Evolutionary conservation across 2,329 filamentous ascomycete genomes (phyloP).

Genomic region (Plectosphaerella plurivora): DNA sequence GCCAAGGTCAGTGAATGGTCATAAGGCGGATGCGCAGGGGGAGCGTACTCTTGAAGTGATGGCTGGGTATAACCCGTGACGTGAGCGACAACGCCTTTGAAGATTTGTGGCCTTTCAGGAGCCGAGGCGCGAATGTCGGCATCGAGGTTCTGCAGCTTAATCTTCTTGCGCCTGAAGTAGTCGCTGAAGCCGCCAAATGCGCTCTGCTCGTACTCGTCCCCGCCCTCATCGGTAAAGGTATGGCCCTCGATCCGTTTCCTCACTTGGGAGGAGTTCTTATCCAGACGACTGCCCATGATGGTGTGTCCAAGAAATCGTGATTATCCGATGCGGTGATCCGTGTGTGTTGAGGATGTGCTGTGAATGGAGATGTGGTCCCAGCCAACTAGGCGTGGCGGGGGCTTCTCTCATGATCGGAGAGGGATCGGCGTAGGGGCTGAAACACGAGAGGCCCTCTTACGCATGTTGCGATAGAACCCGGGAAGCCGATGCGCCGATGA

Average conservation of each 20-base stretch:
- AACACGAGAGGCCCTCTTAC: too few species aligned
- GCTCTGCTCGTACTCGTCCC: constrained; percentile 87
- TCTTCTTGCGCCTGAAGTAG: constrained; percentile 93
- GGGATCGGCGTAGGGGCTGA: too few species aligned
- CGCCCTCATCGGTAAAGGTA: constrained; percentile 69
- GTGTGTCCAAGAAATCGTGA: not conserved
- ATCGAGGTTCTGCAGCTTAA: constrained; percentile 95
- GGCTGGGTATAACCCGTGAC: constrained; percentile 97
- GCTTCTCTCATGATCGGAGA: too few species aligned
- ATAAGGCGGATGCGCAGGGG: not conserved
- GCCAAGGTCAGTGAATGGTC: not conserved
- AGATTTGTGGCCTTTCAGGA: constrained; percentile 73
- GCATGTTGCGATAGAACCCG: not conserved
- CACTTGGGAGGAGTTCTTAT: constrained; percentile 59
- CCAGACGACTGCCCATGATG: constrained; percentile 55
- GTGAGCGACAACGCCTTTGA: constrained; percentile 85
- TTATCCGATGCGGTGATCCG: too few species aligned
- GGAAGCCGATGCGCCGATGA: not conserved
- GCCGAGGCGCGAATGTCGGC: constrained; percentile 68
- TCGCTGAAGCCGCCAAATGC: constrained; percentile 85
- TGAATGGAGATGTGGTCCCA: too few species aligned
- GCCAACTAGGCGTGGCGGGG: too few species aligned
- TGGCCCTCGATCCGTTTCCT: constrained; percentile 61
- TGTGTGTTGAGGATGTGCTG: too few species aligned
- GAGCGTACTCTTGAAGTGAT: constrained; percentile 67